Percentiles rank a stretch among this genome's conserved stretches.
These are phyloP conservation scores for Aspergillus diversus DNA, from an alignment of 495 filamentous ascomycete genomes.

Conservation along the genomic window DNA sequence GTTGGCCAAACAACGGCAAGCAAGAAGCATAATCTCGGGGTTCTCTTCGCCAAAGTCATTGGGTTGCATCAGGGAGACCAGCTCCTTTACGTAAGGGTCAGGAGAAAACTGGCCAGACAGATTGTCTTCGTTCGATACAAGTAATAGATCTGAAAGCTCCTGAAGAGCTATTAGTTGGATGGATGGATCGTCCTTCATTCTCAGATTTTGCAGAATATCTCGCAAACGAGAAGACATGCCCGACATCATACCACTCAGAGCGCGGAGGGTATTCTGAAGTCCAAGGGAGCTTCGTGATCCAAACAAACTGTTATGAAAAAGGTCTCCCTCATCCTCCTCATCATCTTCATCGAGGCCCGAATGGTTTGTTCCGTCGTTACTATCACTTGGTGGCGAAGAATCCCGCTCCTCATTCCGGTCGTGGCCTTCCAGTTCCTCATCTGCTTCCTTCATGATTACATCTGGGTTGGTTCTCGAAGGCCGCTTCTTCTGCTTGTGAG, in stretches of 20 bases:
- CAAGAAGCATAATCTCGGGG: conserved; percentile 96
- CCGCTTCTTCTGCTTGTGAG: conserved; percentile 59
- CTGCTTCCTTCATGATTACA: conserved; percentile 52
- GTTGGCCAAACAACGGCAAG: conserved; percentile 95
- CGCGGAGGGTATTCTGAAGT: conserved; percentile 82
- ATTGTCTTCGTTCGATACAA: conserved; percentile 96
- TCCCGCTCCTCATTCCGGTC: conserved; percentile 43
- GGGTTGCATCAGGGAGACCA: conserved; percentile 90
- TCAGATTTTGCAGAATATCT: conserved; percentile 81
- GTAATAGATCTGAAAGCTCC: conserved; percentile 88
- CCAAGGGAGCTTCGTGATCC: conserved; percentile 66
- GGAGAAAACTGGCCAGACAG: conserved; percentile 94
- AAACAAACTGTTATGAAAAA: conserved; percentile 74
- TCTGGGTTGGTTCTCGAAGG: conserved; percentile 56
- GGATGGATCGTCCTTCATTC: conserved; percentile 84
- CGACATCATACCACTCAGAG: conserved; percentile 88
- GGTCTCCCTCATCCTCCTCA: conserved; percentile 77
- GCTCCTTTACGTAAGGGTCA: conserved; percentile 92
- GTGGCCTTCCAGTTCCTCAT: conserved; percentile 44
- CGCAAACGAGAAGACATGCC: conserved; percentile 79
- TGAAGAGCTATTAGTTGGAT: conserved; percentile 90
- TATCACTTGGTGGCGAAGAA: conserved; percentile 59
- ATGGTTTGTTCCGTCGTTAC: conserved; percentile 56
- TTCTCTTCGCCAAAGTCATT: conserved; percentile 87
- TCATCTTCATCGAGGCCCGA: conserved; percentile 66